Conservation (phyloP, 2,329 filamentous ascomycete species). For the Fusarium burgessii region DNA sequence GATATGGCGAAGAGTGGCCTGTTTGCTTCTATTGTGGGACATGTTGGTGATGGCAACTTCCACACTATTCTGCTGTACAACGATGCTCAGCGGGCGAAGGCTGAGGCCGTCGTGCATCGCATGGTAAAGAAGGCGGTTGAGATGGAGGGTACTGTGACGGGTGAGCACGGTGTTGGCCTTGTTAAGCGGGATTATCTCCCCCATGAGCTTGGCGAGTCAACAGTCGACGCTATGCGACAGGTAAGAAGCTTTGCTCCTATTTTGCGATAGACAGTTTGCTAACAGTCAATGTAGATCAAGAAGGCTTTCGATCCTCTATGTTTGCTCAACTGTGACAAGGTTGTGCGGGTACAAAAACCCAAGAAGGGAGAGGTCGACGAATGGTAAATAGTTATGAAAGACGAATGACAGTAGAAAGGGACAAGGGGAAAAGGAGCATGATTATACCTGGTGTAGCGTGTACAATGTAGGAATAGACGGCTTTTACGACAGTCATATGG, state of each 20-base stretch:
- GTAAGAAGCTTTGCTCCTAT: constrained; percentile 55
- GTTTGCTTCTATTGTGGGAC: constrained; percentile 70
- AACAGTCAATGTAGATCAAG: constrained; percentile 71
- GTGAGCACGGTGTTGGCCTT: constrained; percentile 85
- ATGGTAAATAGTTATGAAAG: constrained; percentile 52
- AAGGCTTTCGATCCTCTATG: constrained; percentile 81
- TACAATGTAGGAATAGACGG: constrained; percentile 35
- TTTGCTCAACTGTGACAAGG: constrained; percentile 77
- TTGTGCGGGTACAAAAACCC: constrained; percentile 69
- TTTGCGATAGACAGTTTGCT: background rate
- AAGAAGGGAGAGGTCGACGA: constrained; percentile 57
- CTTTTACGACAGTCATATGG: constrained; percentile 6
- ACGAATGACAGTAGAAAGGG: background rate
- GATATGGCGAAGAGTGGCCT: constrained; percentile 58
- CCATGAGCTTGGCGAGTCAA: constrained; percentile 79
- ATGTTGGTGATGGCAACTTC: constrained; percentile 84
- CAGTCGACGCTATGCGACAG: constrained; percentile 86
- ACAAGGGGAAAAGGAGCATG: background rate
- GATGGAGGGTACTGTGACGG: constrained; percentile 88
- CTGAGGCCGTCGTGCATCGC: constrained; percentile 78
- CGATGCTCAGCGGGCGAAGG: constrained; percentile 73
- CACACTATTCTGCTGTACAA: constrained; percentile 74
- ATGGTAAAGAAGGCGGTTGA: constrained; percentile 90
- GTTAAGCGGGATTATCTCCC: constrained; percentile 87
- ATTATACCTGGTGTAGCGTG: constrained; percentile 36